Evolutionary conservation across 192 early-diverging fungal species (phyloP).

Genomic region (Oehlia diaphana): DNA sequence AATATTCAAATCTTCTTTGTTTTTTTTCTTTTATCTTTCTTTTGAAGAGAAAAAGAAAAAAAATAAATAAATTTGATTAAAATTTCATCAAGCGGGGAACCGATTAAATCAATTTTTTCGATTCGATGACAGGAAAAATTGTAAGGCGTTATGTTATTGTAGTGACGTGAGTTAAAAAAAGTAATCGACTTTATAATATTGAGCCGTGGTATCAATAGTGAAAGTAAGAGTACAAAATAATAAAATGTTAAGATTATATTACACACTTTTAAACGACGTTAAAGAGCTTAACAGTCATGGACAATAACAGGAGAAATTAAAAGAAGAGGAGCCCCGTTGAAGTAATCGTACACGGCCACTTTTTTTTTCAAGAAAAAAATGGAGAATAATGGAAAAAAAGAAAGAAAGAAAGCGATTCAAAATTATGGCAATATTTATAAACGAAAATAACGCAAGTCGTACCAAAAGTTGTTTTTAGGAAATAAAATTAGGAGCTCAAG

Average conservation of each 20-base stretch:
- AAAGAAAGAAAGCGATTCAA: not conserved
- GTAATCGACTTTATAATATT: too few species aligned
- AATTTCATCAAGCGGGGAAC: too few species aligned
- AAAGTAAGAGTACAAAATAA: not conserved
- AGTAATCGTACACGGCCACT: not conserved
- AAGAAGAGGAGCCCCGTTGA: not conserved
- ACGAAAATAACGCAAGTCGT: not conserved
- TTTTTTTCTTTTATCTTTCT: not conserved
- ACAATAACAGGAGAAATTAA: not conserved
- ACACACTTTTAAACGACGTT: not conserved
- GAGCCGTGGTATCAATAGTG: not conserved
- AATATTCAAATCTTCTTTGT: not conserved
- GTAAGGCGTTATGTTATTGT: too few species aligned
- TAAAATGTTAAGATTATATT: not conserved
- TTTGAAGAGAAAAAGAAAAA: too few species aligned
- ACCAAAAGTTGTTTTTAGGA: not conserved
- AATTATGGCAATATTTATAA: not conserved
- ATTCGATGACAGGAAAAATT: too few species aligned
- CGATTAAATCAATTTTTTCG: too few species aligned
- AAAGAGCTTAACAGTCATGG: not conserved
- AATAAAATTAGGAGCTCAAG: not conserved
- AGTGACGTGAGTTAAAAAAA: too few species aligned
- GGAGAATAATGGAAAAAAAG: not conserved
- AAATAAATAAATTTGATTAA: not conserved
- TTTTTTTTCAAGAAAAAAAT: not conserved